Base-by-base conservation (phyloP, 306 rosid genomes). In the Dalbergia cultrata region DNA sequence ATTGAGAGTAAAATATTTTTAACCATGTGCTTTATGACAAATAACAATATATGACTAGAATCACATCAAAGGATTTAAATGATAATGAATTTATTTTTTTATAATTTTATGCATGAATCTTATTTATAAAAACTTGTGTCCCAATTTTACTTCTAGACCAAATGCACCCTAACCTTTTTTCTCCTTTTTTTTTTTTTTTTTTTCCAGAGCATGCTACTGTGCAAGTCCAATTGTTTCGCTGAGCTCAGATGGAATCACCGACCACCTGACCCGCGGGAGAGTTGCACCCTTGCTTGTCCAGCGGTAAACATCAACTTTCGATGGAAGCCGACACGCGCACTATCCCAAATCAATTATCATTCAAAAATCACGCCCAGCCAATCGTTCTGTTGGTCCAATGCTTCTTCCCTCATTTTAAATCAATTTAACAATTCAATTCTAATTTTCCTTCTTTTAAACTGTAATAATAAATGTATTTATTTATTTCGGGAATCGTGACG, bases 401-500 rank as follows among this genome's bases (percentile, higher is more conserved):
- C 62, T 6, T 56, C 31, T 0, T 8, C 62, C 18, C 19, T 18
- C 13, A 56, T 56, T 56, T 56, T 13, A 56, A 56, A 56, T 18
- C 8, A 56, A 56, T 7, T 54, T n/a, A 7, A 54, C 26, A 17
- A 54, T n/a, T 54, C 60, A 7, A 3, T 54, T 54, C 10, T 12
- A 54, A 37, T 37, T 37, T 37, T 4, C 26, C 26, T 54, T 54
- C 21, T 53, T 54, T 6, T 54, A 7, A 54, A 17, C 11, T 0
- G 3, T n/a, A 56, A 7, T 18, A 56, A 56, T 56, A 2, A 17
- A 26, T 26, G 2, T 26, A 56, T 54, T 54, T 8, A 43, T 43
- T 43, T 17, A 22, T 37, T 41, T 80, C 19, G 84, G 18, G 53
- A 72, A 63, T 22, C 22, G 72, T n/a, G 60, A 63, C 17, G 63